Conservation (phyloP, 306 rosid genomes). For the Ormosia semicastrata region DNA sequence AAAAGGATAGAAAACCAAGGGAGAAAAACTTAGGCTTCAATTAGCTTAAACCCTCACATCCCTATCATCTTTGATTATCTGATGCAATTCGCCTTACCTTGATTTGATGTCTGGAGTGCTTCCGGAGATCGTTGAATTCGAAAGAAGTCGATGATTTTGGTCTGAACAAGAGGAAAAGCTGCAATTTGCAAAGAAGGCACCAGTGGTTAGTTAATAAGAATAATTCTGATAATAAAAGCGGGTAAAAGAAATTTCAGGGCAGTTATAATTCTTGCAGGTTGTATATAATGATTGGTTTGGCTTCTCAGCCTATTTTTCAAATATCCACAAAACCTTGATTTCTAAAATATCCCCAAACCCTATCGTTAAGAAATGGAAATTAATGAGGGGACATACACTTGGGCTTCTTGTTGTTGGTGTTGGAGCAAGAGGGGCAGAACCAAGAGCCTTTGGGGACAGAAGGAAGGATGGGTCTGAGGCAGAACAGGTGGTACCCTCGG, state of each 20-base stretch:
- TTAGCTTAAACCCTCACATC: neutral
- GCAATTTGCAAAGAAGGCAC: constrained; percentile 8
- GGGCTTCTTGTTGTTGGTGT: constrained; percentile 34
- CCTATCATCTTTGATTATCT: neutral
- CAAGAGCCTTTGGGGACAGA: constrained; percentile 75
- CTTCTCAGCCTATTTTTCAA: neutral
- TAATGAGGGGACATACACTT: constrained; percentile 36
- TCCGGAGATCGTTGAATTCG: constrained; percentile 55
- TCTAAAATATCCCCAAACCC: no score
- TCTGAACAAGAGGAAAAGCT: constrained; percentile 87
- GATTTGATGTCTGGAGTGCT: constrained; percentile 6
- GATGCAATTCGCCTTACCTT: constrained; percentile 38
- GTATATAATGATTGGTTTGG: neutral
- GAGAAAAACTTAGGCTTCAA: neutral
- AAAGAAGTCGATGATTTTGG: constrained; percentile 84
- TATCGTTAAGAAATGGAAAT: neutral
- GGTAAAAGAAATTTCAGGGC: neutral
- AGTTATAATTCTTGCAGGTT: neutral
- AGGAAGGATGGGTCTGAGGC: constrained; percentile 68
- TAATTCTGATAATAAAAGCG: neutral
- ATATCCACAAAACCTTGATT: neutral
- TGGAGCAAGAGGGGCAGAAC: constrained; percentile 72
- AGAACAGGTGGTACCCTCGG: constrained; percentile 71
- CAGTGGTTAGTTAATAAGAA: neutral
- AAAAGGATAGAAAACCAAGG: neutral